Percentiles rank a stretch among this genome's conserved stretches.
Conservation (phyloP, 352 stramenopile genomes). For the Globisporangium yorkense region DNA sequence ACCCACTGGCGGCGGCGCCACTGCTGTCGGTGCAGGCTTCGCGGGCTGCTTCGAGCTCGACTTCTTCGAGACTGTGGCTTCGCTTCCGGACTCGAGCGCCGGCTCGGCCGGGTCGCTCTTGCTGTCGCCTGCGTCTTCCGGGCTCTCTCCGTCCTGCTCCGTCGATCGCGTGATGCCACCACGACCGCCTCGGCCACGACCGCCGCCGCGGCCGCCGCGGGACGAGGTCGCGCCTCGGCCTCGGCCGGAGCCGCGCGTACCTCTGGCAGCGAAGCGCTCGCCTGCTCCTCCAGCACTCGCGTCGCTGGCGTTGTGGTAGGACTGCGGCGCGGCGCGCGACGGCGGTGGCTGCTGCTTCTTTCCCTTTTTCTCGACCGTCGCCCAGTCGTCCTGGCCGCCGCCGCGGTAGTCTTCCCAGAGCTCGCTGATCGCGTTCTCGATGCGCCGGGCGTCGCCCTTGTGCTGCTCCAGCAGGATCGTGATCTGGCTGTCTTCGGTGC, state of each 20-base stretch:
- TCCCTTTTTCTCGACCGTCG: conserved; percentile 71
- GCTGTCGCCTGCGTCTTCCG: conserved; percentile 46
- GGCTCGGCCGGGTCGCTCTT: conserved; percentile 12
- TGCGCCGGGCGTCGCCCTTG: conserved; percentile 67
- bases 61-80: conserved; percentile 23
- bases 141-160: conserved; percentile 24
- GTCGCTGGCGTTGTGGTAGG: conserved; percentile 24
- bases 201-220: conserved; percentile 45
- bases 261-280: conserved; percentile 31
- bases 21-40: conserved; percentile 24
- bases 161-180: conserved; percentile 19
- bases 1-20: conserved; percentile 38
- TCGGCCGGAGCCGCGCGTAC: conserved; percentile 32
- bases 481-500: conserved; percentile 72
- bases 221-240: conserved; percentile 36
- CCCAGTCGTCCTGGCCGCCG: conserved; percentile 60
- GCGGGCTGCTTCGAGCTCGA: conserved; percentile 33
- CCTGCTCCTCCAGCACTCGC: neutral
- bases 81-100: conserved; percentile 9
- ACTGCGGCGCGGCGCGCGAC: conserved; percentile 16
- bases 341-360: conserved; percentile 38
- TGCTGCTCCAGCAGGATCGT: conserved; percentile 57
- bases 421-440: conserved; percentile 73
- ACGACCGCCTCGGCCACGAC: conserved; percentile 33
- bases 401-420: conserved; percentile 80